Evolutionary conservation across 1,139 yeast species (phyloP), one percentile per base, ranked within the genome.

Genomic region (Pichia sp.): DNA sequence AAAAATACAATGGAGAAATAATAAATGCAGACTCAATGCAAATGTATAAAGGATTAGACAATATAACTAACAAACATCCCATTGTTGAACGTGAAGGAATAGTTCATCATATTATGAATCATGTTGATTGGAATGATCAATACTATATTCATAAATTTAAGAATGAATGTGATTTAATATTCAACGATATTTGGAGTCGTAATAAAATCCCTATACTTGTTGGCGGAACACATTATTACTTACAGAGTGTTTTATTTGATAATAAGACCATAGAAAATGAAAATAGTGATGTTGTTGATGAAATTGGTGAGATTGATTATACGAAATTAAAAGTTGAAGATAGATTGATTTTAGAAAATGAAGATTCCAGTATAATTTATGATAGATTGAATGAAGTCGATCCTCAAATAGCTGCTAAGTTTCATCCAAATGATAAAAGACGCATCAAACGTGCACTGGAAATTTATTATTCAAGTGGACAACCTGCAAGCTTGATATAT

Each of bases 11-110:
- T 63, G 98, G 98, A 22, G 97, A 94, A 64, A 76, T 92, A 57
- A 85, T 92, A 58, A 92, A 92, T 67, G 96, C 96, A 0, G 99
- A 92, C 64, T 88, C 97, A 4, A 90, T 92, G 97, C 98, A 94
- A 67, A 86, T 92, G 67, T 92, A 92, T 64, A 67, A 71, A 37
- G 82, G 79, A 1, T 68, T 82, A 2, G 89, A 85, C 23, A 77
- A 79, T 27, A 87, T 92, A 55, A 88, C 98, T 35, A 94, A 94
- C 62, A 92, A 92, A 59, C 97, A 90, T 59, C 97, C 98, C 0
- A 50, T 83, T 1, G 71, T 68, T 0, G 97, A 92, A 56, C 71
- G 96, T 37, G 71, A 74, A 6, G 89, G 86, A 0, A 63, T 92
- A 0, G 73, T 79, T 0, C 99, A 92, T 61, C 96, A 90, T 69